Conservation (phyloP, 306 rosid species). For the Casuarina equisetifolia region DNA sequence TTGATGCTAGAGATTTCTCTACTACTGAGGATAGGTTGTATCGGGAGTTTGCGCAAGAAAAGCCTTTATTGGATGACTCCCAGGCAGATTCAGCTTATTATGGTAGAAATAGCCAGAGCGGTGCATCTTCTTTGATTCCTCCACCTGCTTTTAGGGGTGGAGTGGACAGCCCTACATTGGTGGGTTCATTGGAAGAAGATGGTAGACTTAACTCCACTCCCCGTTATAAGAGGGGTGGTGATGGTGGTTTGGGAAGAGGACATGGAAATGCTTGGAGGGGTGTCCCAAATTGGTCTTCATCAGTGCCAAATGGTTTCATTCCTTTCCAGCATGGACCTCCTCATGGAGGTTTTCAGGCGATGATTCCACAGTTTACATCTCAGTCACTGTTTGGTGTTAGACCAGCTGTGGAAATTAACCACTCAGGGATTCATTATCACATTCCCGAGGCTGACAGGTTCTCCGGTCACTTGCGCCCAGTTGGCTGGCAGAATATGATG, state of each 20-base stretch:
- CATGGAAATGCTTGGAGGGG: slow-evolving; percentile 96
- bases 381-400: slow-evolving; percentile 83
- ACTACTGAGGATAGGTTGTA: slow-evolving; percentile 61
- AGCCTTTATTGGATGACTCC: slow-evolving; percentile 60
- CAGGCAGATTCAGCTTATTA: slow-evolving; percentile 65
- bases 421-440: slow-evolving; percentile 83
- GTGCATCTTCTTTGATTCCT: slow-evolving; percentile 51
- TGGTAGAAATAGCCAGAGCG: slow-evolving; percentile 61
- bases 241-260: slow-evolving; percentile 72
- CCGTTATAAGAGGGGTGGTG: slow-evolving; percentile 75
- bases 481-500: slow-evolving; percentile 89
- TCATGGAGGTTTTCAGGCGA: slow-evolving; percentile 87
- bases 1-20: slow-evolving; percentile 66
- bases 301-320: slow-evolving; percentile 83
- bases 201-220: slow-evolving; percentile 69
- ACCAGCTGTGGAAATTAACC: slow-evolving; percentile 82
- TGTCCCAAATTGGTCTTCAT: slow-evolving; percentile 79
- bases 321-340: slow-evolving; percentile 93
- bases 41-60: slow-evolving; percentile 61
- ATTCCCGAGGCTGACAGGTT: slow-evolving; percentile 87
- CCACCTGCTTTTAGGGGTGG: slow-evolving; percentile 70
- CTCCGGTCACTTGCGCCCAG: slow-evolving; percentile 83
- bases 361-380: slow-evolving; percentile 81
- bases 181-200: slow-evolving; percentile 79
- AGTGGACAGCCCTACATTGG: slow-evolving; percentile 72